A percentile compares a stretch with the other conserved stretches of the same genome.
Conservation (phyloP, 805 yeast genomes). For the Wickerhamiella cacticola region DNA sequence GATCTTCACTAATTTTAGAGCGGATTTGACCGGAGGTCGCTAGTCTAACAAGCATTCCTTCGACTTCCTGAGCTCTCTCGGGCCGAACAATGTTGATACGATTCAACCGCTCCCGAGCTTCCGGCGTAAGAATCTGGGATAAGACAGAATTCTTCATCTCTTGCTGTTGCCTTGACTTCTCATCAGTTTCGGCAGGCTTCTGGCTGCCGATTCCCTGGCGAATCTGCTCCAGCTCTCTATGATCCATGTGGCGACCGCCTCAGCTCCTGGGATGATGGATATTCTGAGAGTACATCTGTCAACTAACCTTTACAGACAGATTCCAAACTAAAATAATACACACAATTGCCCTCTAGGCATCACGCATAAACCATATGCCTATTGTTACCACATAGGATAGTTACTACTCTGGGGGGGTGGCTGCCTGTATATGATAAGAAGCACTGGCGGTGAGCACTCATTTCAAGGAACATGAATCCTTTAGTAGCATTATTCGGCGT, state of each 20-base stretch:
- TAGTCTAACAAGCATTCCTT: constrained; percentile 59
- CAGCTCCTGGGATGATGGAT: background rate
- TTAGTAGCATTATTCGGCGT: background rate
- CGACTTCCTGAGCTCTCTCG: constrained; percentile 83
- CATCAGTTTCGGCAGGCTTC: constrained; percentile 1
- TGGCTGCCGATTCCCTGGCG: constrained; percentile 72
- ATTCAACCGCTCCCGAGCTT: constrained; percentile 76
- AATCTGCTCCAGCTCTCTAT: constrained; percentile 65
- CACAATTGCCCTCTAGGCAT: too few species aligned
- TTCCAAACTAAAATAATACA: too few species aligned
- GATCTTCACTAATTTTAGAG: constrained; percentile 65
- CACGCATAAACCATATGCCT: too few species aligned
- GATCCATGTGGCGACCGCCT: constrained; percentile 9
- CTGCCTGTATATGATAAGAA: background rate
- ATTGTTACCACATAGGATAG: too few species aligned
- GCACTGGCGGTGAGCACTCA: too few species aligned
- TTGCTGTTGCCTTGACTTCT: constrained; percentile 23
- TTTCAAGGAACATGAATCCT: background rate
- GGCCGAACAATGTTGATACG: constrained; percentile 83
- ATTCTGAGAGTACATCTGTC: too few species aligned
- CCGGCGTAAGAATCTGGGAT: constrained; percentile 63
- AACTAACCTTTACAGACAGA: too few species aligned
- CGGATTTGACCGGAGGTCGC: constrained; percentile 66
- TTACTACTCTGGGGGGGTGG: too few species aligned
- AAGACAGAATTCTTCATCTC: constrained; percentile 35